Evolutionary conservation across 1,139 yeast genomes (phyloP), one percentile per base, ranked within the genome.

Genomic region (Diutina mesorugosa): DNA sequence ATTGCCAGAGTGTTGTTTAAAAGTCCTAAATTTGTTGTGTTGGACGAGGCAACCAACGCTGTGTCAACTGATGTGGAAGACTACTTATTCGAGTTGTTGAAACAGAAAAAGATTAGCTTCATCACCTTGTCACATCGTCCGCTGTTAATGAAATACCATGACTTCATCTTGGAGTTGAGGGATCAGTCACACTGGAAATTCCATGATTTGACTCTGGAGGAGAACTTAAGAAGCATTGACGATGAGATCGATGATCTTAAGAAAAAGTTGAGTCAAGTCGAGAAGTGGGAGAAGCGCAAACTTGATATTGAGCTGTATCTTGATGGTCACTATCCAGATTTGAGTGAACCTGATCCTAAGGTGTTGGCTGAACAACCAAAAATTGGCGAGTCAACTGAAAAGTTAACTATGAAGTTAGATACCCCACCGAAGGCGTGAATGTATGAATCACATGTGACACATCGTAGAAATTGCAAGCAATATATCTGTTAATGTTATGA

Each of bases 41-140:
- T 91, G 61, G 98, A 91, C 70, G 97, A 91, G 69, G 89, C 96
- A 45, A 91, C 97, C 10, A 88, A 90, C 66, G 97, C 98, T 0
- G 93, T 91, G 16, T 84, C 91, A 59, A 86, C 88, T 47, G 98
- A 91, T 69, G 91, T 89, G 67, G 98, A 91, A 69, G 97, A 91
- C 62, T 81, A 85, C 61, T 75, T 91, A 59, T 91, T 90, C 69
- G 96, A 89, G 65, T 70, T 85, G 61, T 77, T 91, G 68, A 87
- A 83, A 65, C 73, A 73, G 58, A 83, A 83, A 64, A 80, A 83
- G 54, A 87, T 90, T 66, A 87, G 96, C 1, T 82, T 88, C 61
- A 81, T 91, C 58, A 90, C 97, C 0, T 81, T 91, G 60, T 83
- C 91, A 55, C 97, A 90, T 68, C 80, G 97, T 57, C 95, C 96